These are phyloP conservation scores for Lactarius hengduanensis DNA, from an alignment of 768 basidiomycete genomes.

Conservation along the genomic window DNA sequence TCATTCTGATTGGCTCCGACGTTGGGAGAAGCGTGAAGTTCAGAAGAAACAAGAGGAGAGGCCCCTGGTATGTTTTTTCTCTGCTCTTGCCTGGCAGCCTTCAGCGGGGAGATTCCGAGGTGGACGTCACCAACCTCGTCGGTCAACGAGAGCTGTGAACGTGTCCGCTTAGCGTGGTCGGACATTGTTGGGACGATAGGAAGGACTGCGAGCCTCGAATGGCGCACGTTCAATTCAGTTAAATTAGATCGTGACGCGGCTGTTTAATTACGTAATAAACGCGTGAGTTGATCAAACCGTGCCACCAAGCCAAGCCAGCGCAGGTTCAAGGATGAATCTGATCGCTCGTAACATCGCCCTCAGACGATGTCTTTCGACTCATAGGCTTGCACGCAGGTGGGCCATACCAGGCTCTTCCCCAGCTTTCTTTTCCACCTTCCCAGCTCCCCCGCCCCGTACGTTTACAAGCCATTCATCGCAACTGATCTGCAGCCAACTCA, in stretches of 20 bases:
- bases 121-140: conserved; percentile 19
- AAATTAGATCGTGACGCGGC: conserved; percentile 4
- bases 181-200: conserved; percentile 10
- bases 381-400: neutral
- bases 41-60: neutral
- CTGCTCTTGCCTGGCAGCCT: conserved; percentile 22
- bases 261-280: conserved; percentile 11
- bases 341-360: neutral
- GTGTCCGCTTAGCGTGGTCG: conserved; percentile 27
- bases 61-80: conserved; percentile 8
- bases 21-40: neutral
- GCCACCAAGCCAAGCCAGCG: neutral
- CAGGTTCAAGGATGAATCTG: neutral
- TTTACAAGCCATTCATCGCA: neutral
- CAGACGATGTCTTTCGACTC: conserved; percentile 1
- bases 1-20: conserved; percentile 9
- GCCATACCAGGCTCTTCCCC: neutral
- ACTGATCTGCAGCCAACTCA: conserved; percentile 23
- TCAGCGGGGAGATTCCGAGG: conserved; percentile 24
- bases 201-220: neutral
- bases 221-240: neutral
- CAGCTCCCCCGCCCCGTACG: conserved; percentile 13
- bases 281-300: neutral
- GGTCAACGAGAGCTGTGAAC: conserved; percentile 23
- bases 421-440: conserved; percentile 11